Evolutionary conservation across 805 yeast species (phyloP).

Genomic region (Wickerhamomyces bisporus): DNA sequence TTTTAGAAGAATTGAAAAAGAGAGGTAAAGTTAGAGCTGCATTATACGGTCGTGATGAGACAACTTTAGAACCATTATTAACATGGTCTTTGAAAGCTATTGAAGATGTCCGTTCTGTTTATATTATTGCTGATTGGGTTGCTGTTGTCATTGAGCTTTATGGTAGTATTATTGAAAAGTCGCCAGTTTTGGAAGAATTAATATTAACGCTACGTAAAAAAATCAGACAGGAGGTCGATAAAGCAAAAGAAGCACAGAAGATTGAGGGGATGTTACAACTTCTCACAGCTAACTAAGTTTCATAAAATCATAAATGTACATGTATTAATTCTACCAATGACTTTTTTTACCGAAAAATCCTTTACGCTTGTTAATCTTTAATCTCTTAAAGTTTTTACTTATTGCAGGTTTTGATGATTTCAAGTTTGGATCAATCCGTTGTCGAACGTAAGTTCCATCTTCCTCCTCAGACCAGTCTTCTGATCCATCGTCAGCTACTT

Average conservation of each 20-base stretch:
- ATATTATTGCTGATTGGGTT: conserved; percentile 65
- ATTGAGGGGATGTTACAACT: conserved; percentile 92
- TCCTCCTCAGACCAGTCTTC: conserved; percentile 15
- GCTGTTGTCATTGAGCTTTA: conserved; percentile 71
- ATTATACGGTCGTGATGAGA: conserved; percentile 77
- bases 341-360: conserved; percentile 36
- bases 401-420: conserved; percentile 25
- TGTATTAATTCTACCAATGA: conserved; percentile 10
- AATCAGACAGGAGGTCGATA: conserved; percentile 62
- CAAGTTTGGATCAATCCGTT: conserved; percentile 25
- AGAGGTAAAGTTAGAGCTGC: conserved; percentile 88
- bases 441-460: conserved; percentile 5
- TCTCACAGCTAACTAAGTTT: conserved; percentile 43
- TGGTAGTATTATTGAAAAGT: conserved; percentile 63
- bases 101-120: conserved; percentile 70
- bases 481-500: conserved; percentile 18
- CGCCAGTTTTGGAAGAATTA: conserved; percentile 74
- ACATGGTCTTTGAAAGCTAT: conserved; percentile 75
- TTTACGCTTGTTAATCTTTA: conserved; percentile 42
- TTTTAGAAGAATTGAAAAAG: conserved; percentile 77
- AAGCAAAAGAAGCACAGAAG: conserved; percentile 82
- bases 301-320: neutral
- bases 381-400: conserved; percentile 41
- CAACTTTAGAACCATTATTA: conserved; percentile 75
- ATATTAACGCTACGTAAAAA: conserved; percentile 54